Evolutionary conservation across 176 grass and related monocot species (phyloP).

Genomic region (Cenchrus americanus): DNA sequence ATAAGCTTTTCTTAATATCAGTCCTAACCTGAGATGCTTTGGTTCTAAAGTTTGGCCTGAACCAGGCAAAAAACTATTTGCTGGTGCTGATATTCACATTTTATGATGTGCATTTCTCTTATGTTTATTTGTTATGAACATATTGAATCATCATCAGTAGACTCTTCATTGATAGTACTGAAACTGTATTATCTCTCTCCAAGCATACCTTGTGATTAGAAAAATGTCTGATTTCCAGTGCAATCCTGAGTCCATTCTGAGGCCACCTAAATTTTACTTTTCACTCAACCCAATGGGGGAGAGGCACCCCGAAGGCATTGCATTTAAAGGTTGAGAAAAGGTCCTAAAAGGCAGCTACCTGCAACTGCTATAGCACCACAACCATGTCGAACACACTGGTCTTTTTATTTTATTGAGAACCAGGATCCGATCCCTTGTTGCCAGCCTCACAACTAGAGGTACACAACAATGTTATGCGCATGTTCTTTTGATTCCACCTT

Average conservation of each 20-base stretch:
- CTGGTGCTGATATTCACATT: not conserved
- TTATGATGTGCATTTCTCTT: not conserved
- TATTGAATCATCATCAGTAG: slow-evolving; percentile 2
- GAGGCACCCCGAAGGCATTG: too few relatives aligned
- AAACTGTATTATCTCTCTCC: not conserved
- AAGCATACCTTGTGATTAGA: not conserved
- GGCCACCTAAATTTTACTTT: too few relatives aligned
- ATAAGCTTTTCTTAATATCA: not conserved
- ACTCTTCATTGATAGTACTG: not conserved
- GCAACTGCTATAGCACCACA: too few relatives aligned
- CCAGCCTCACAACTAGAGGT: too few relatives aligned
- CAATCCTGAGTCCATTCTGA: not conserved
- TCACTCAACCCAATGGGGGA: too few relatives aligned
- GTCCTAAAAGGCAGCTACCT: too few relatives aligned
- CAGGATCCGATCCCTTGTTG: not conserved
- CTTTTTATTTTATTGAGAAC: not conserved
- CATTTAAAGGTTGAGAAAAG: too few relatives aligned
- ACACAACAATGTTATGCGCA: too few relatives aligned
- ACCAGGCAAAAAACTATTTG: not conserved
- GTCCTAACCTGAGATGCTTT: not conserved
- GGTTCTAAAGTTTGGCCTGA: not conserved
- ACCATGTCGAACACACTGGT: too few relatives aligned
- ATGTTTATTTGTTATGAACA: not conserved
- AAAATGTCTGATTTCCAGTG: not conserved
- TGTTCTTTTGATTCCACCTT: not conserved